Percentiles rank a stretch among this genome's conserved stretches.
Evolutionary conservation across 2,329 filamentous ascomycete species (phyloP).

Genomic region (Remersonia thermophila): DNA sequence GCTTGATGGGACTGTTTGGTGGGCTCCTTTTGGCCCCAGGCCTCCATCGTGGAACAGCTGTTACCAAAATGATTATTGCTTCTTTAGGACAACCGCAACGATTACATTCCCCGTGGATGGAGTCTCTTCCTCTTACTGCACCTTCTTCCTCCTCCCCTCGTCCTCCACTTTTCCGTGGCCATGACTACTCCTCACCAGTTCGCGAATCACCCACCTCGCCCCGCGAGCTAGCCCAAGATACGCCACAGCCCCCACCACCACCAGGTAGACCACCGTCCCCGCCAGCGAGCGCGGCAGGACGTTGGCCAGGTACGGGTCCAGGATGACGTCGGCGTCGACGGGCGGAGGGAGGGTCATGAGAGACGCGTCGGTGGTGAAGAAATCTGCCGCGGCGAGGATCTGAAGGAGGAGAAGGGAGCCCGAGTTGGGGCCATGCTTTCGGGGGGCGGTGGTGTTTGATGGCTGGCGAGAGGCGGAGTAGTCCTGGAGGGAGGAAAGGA

Average conservation of each 20-base stretch:
- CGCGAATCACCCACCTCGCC: slow-evolving; percentile 18
- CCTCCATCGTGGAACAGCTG: no score
- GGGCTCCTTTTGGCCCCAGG: no score
- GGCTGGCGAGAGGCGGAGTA: slow-evolving; percentile 43
- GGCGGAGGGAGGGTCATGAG: slow-evolving; percentile 66
- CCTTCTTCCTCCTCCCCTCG: slow-evolving; percentile 10
- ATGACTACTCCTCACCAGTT: background rate
- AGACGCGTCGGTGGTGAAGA: slow-evolving; percentile 59
- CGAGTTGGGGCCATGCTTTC: slow-evolving; percentile 14
- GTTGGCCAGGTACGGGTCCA: slow-evolving; percentile 77
- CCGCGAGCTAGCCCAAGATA: slow-evolving; percentile 30
- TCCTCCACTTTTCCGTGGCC: background rate
- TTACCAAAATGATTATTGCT: no score
- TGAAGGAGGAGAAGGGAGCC: slow-evolving; percentile 57
- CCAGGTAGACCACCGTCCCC: slow-evolving; percentile 58
- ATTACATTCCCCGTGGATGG: no score
- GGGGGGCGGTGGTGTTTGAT: slow-evolving; percentile 2
- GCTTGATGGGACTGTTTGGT: no score
- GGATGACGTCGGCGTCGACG: slow-evolving; percentile 67
- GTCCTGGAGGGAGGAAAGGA: slow-evolving; percentile 51
- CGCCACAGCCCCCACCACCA: slow-evolving; percentile 41
- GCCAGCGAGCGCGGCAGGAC: slow-evolving; percentile 65
- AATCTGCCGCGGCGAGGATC: slow-evolving; percentile 68
- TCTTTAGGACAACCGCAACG: no score
- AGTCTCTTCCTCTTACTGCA: slow-evolving; percentile 10